Base-by-base conservation (phyloP, 108 stramenopile genomes). In the Pseudonitzschia pungens region DNA sequence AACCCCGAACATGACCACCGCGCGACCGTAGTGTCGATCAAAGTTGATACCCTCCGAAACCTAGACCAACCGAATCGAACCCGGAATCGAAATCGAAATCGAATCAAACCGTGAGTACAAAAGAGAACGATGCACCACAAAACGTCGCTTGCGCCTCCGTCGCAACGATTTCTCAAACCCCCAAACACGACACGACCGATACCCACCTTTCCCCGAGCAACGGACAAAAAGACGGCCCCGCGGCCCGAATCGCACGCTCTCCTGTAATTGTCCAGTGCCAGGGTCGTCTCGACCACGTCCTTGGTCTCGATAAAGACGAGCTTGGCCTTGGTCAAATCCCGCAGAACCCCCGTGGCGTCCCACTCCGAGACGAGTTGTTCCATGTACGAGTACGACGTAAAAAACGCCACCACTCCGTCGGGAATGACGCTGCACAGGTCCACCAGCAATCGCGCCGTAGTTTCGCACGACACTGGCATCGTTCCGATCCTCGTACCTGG, bases 11-110 rank as follows among this genome's bases (percentile, higher is more conserved):
- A 99, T 92, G 40, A 99, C 85, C 58, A 99, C 99, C 33, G 92
- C 93, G 24, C 99, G 84, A 20, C 99, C 99, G 75, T 99, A 99
- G 59, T 99, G 99, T 27, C 98, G 85, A 77, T 99, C 99, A 80
- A 99, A 99, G 80, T 99, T 98, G 78, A 99, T 99, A 29, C 99
- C 99, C 71, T 99, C 99, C 10, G 99, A 98, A 15, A 99, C 97
- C 93, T 96, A 53, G 16, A 51, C 41, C 22, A 28, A 77, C n/a
- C n/a, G n/a, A n/a, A n/a, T n/a, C n/a, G n/a, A n/a, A n/a, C n/a
- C n/a, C n/a, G n/a, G n/a, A n/a, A n/a, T n/a, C 10, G 99, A 98
- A 15, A 99, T 96, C 93, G 94, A 53, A 20, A 51, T 27, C 22
- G 32, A 77, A 31, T 11, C 6, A 20, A 51, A n/a, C 14, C 14